A percentile compares a stretch with the other conserved stretches of the same genome.
These are phyloP conservation scores for Hypholoma sublateritium DNA, from an alignment of 768 basidiomycete genomes.

Conservation along the genomic window DNA sequence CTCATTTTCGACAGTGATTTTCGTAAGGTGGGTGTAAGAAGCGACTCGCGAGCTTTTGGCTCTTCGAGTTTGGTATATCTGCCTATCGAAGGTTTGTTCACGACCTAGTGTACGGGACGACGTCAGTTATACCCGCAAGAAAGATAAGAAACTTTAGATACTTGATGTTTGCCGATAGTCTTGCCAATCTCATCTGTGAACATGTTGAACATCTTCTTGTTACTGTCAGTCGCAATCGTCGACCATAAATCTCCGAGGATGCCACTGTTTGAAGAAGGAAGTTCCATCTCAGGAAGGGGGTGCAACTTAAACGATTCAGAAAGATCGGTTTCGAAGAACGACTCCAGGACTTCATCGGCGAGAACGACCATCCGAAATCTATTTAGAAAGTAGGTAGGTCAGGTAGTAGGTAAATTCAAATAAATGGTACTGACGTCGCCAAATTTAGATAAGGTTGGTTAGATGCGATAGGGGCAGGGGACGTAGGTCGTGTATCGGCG, in stretches of 20 bases:
- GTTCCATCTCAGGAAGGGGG: conserved; percentile 64
- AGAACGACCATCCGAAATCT: conserved; percentile 99
- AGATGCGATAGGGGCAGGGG: conserved; percentile 53
- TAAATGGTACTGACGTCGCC: conserved; percentile 57
- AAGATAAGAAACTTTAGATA: conserved; percentile 20
- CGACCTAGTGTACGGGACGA: conserved; percentile 42
- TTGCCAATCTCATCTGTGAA: conserved; percentile 94
- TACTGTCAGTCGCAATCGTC: conserved; percentile 85
- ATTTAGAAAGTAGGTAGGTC: not conserved
- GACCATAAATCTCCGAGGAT: conserved; percentile 86
- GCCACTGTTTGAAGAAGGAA: conserved; percentile 56
- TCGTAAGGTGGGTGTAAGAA: conserved; percentile 72
- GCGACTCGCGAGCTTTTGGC: conserved; percentile 83
- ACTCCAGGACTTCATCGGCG: conserved; percentile 93
- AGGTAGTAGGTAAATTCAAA: not conserved
- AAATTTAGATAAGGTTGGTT: conserved; percentile 94
- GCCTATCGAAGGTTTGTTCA: conserved; percentile 82
- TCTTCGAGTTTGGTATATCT: conserved; percentile 83
- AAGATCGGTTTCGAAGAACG: conserved; percentile 94
- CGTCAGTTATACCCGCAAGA: not conserved
- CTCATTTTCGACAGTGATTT: conserved; percentile 58
- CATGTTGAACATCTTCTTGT: conserved; percentile 91
- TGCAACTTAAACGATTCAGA: conserved; percentile 85
- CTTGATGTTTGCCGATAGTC: conserved; percentile 91
- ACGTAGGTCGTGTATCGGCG: conserved; percentile 25